Conservation (phyloP, 306 rosid genomes). For the Corylus avellana region DNA sequence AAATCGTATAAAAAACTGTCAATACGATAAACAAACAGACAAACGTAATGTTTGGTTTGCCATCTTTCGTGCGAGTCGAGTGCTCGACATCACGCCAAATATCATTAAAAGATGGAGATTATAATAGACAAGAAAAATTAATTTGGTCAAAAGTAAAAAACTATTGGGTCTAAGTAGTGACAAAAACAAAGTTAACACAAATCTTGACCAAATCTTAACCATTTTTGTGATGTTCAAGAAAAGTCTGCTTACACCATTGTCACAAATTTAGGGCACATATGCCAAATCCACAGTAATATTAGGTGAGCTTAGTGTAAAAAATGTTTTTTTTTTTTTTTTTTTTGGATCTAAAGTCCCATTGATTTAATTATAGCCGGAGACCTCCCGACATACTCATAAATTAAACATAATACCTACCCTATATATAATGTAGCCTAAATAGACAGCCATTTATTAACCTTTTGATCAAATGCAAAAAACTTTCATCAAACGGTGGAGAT, state of each 20-base stretch:
- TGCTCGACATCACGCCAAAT: too few species aligned
- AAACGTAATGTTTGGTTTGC: too few species aligned
- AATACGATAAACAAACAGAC: too few species aligned
- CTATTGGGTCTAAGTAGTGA: neutral
- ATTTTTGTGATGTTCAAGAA: neutral
- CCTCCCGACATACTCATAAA: neutral
- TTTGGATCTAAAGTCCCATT: neutral
- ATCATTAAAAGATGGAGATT: too few species aligned
- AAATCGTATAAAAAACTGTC: too few species aligned
- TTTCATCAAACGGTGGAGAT: neutral
- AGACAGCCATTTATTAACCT: too few species aligned
- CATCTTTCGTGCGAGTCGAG: too few species aligned
- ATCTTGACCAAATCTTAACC: neutral
- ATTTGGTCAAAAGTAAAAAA: too few species aligned
- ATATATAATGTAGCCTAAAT: neutral
- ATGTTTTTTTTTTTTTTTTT: too few species aligned
- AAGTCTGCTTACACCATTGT: neutral
- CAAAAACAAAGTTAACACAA: neutral
- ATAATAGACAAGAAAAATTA: too few species aligned
- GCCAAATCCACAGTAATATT: conserved; percentile 15
- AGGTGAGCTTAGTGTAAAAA: too few species aligned
- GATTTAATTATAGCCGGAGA: neutral
- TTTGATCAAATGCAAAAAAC: too few species aligned
- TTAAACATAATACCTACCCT: neutral
- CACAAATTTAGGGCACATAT: conserved; percentile 17